Evolutionary conservation across 2,329 filamentous ascomycete species (phyloP).

Genomic region (Chrysoporthe austroafricana): DNA sequence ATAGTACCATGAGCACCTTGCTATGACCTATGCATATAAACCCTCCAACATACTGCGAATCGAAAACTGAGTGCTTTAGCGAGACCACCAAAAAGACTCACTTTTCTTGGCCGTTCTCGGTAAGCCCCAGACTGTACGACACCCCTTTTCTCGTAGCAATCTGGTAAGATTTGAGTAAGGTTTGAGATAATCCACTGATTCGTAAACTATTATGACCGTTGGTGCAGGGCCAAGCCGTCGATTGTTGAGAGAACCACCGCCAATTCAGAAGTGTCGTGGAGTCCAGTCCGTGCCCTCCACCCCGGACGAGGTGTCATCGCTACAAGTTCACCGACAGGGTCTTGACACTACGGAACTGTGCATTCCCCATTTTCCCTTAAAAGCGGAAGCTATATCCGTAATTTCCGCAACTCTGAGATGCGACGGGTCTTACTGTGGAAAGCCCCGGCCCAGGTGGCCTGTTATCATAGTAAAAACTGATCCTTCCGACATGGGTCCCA

Average conservation of each 20-base stretch:
- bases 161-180: not conserved
- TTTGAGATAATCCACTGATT: not conserved
- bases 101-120: not conserved
- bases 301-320: conserved; percentile 3
- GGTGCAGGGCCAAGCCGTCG: not conserved
- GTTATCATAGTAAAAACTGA: too few species aligned
- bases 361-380: not conserved
- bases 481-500: too few species aligned
- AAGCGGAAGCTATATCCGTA: too few species aligned
- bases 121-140: not conserved
- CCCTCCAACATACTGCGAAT: not conserved
- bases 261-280: not conserved
- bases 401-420: too few species aligned
- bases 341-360: not conserved
- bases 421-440: too few species aligned
- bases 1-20: too few species aligned
- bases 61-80: not conserved
- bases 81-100: not conserved
- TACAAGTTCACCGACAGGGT: not conserved
- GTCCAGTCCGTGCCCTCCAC: not conserved
- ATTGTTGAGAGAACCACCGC: not conserved
- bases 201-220: not conserved
- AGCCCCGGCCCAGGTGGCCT: too few species aligned
- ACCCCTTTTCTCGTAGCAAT: not conserved
- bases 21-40: too few species aligned